Conservation (phyloP, 352 stramenopile genomes). For the Plasmopara viticola region DNA sequence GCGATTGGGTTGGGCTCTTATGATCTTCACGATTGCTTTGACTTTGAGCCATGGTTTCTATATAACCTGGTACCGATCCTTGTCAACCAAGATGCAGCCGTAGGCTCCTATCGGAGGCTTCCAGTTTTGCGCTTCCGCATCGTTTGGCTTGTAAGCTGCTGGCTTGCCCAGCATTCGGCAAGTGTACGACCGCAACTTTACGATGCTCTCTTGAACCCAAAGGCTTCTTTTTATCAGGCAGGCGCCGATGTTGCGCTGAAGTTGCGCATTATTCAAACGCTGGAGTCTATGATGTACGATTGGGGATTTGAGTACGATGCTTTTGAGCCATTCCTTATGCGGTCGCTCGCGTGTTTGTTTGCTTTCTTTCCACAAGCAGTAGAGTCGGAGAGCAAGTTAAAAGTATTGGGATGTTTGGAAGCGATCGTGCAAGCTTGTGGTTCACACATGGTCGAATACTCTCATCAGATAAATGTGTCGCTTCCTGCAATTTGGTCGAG, state of each 20-base stretch:
- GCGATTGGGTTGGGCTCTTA: slow-evolving; percentile 79
- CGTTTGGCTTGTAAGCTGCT: slow-evolving; percentile 84
- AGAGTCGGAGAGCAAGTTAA: slow-evolving; percentile 75
- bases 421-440: slow-evolving; percentile 64
- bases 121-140: slow-evolving; percentile 70
- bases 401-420: slow-evolving; percentile 66
- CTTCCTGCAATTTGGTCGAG: slow-evolving; percentile 67
- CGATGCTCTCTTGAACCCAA: slow-evolving; percentile 52
- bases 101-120: slow-evolving; percentile 39
- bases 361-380: slow-evolving; percentile 55
- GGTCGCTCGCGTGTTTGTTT: slow-evolving; percentile 56
- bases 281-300: slow-evolving; percentile 76
- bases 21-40: slow-evolving; percentile 81
- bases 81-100: slow-evolving; percentile 16
- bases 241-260: slow-evolving; percentile 56
- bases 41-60: slow-evolving; percentile 85
- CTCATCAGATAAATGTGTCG: slow-evolving; percentile 59
- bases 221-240: slow-evolving; percentile 26
- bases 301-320: slow-evolving; percentile 73
- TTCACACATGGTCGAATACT: slow-evolving; percentile 34
- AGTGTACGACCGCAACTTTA: slow-evolving; percentile 69
- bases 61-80: slow-evolving; percentile 68
- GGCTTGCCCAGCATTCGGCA: slow-evolving; percentile 73
- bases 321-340: slow-evolving; percentile 63
- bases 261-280: slow-evolving; percentile 64